Base-by-base conservation (phyloP, 306 rosid genomes). In the Medicago lupulina region DNA sequence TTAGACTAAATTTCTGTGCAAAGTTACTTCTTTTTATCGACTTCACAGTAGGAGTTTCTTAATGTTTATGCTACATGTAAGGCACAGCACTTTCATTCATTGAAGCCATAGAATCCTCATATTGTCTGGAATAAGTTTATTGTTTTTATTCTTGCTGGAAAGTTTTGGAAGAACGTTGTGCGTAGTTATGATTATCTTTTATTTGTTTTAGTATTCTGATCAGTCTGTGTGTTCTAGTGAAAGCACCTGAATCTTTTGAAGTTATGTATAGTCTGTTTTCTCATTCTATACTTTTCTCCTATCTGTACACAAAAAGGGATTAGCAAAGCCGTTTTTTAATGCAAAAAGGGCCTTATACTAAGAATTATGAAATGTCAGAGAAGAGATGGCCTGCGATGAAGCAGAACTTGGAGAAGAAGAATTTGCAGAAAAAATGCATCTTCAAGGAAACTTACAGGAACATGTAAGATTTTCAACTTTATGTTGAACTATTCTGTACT, bases 381-480 rank as follows among this genome's bases (percentile, higher is more conserved):
- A 93, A 82, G 98, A 91, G 85, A 79, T 85, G 85, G 94, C 93
- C 21, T 91, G 98, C 40, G 96, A 94, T 81, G 97, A 94, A 83
- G 98, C 97, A 25, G 91, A 89, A 76, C 94, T 94, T 73, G 92
- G 86, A 75, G 83, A 89, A 28, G 88, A 86, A 38, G 97, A 87
- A 67, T 91, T 87, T 84, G 65, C 83, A 14, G 94, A 86, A 83
- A 89, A 83, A 87, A 77, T 87, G 84, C 36, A 0, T 55, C 54
- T 61, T 57, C 97, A 86, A 73, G 83, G 86, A 46, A 83, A 76
- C 62, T 82, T 88, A 55, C 87, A 86, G 73, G 87, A 88, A 31
- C 87, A 82, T 90, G 98, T 91, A 86, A 69, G 25, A 65, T 6
- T 63, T 31, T 54, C 34, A 46, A 57, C 41, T 43, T 76, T 78